These are phyloP conservation scores for Alternaria atra DNA, from an alignment of 2,329 filamentous ascomycete species.

Conservation along the genomic window DNA sequence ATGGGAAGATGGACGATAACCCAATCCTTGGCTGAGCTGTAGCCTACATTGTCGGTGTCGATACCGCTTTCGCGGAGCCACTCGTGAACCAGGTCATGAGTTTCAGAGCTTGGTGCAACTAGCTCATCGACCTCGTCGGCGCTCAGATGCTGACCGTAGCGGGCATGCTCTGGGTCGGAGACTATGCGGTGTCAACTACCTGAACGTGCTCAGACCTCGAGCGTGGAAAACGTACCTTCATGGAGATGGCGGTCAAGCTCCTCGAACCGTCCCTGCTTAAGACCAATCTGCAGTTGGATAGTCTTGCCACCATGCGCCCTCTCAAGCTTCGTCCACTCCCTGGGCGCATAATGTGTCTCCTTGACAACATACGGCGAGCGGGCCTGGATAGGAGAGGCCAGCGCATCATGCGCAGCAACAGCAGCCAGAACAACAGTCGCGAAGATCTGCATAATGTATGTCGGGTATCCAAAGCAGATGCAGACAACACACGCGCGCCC, in stretches of 20 bases:
- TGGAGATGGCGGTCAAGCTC: conserved; percentile 65
- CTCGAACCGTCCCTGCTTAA: conserved; percentile 66
- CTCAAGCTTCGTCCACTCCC: conserved; percentile 60
- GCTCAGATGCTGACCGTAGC: conserved; percentile 65
- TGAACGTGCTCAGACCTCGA: no score
- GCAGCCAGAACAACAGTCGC: conserved; percentile 37
- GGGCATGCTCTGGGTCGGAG: conserved; percentile 57
- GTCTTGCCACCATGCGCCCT: conserved; percentile 59
- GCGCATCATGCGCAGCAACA: conserved; percentile 36
- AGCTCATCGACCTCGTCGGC: conserved; percentile 63
- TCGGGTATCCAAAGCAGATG: background rate
- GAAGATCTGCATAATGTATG: conserved; percentile 18
- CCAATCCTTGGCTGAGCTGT: conserved; percentile 67
- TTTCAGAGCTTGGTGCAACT: conserved; percentile 62
- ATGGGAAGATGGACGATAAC: conserved; percentile 64
- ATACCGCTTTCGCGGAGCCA: conserved; percentile 66
- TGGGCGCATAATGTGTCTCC: conserved; percentile 63
- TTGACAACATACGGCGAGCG: conserved; percentile 62
- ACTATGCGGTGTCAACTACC: conserved; percentile 19
- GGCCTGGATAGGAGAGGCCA: conserved; percentile 50
- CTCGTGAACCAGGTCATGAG: conserved; percentile 61
- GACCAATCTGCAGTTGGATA: conserved; percentile 65
- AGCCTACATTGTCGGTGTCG: conserved; percentile 53
- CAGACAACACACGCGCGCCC: conserved; percentile 4
- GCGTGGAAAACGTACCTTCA: conserved; percentile 52